Evolutionary conservation across 768 basidiomycete genomes (phyloP), one percentile per base, ranked within the genome.

Genomic region (Postia placenta): DNA sequence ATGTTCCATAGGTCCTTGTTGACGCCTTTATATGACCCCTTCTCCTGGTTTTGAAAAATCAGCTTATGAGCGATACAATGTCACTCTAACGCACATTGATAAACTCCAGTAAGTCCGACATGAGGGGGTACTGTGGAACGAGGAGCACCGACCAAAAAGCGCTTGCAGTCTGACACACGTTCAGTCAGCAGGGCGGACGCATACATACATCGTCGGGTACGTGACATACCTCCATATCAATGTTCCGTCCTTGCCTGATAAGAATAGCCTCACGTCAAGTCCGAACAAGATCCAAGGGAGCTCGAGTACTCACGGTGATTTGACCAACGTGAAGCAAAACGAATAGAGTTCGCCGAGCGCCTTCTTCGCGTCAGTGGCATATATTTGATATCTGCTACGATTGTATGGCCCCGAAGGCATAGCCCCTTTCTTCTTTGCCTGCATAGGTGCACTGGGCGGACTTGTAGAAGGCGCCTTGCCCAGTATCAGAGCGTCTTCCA

Each of bases 1-100:
- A 92, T 92, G 49, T 66, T 77, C 90, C 90, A 93, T 7, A 91
- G 67, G 66, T 93, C 90, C 60, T 87, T 87, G 64, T 89, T 92
- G 12, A 82, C 79, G 0, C 83, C 85, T 60, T 83, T 90, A 67
- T 87, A 89, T 3, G 69, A 74, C 5, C 74, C 77, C 51, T 65
- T 71, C 44, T 78, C 68, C 68, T 73, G 48, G n/a, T n/a, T 46
- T 48, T 33, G 9, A 33, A 33, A 33, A n/a, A n/a, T 17, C 33
- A 41, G n/a, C 20, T 12, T 11, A 17, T 20, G 15, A 30, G 40
- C 28, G 25, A 25, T 37, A 15, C 30, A 15, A 7, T 7, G 15
- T 15, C 35, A 40, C 24, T 14, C 30, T 19, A 2, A 65, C 74
- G 6, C 53, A 88, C 90, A 40, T 60, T 69, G 49, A 92, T 80